phyloP scores from a whole-genome alignment of 306 rosid species.

The Senna tora region DNA sequence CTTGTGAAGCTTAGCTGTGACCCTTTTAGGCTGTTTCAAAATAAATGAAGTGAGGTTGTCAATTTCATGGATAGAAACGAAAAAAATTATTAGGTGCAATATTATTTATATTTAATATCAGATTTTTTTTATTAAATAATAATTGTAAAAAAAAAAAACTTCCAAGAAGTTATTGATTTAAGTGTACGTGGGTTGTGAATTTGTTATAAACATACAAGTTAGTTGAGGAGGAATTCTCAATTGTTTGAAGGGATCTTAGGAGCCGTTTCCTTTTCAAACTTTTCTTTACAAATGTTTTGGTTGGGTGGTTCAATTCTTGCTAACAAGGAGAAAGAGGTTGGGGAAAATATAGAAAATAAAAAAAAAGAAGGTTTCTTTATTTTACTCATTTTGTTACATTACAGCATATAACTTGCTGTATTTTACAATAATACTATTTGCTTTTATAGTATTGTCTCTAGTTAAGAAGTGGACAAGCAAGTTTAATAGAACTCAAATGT shows the following conservation, averaged over 20 bases:
- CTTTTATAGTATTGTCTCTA: not conserved
- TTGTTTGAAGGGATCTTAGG: slow-evolving; percentile 30
- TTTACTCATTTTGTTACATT: not conserved
- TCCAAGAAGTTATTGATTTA: no score
- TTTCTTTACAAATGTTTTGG: slow-evolving; percentile 29
- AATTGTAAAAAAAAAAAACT: no score
- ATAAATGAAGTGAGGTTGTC: slow-evolving; percentile 34
- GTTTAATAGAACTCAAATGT: not conserved
- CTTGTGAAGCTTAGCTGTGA: slow-evolving; percentile 40
- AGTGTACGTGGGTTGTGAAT: slow-evolving; percentile 17
- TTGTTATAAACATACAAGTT: slow-evolving; percentile 23
- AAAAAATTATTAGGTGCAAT: no score
- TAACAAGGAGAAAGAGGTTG: no score
- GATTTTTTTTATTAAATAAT: not conserved
- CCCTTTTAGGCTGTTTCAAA: slow-evolving; percentile 15
- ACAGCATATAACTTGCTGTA: not conserved
- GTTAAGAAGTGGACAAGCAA: not conserved
- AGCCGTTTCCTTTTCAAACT: slow-evolving; percentile 42
- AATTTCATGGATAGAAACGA: not conserved
- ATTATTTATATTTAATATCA: no score
- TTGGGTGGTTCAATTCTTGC: slow-evolving; percentile 25
- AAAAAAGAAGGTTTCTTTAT: not conserved
- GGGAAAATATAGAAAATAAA: not conserved
- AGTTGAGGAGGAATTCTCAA: slow-evolving; percentile 22
- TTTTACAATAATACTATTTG: not conserved